These are phyloP conservation scores for Fusarium newnesense DNA, from an alignment of 2,329 filamentous ascomycete genomes.

Conservation along the genomic window DNA sequence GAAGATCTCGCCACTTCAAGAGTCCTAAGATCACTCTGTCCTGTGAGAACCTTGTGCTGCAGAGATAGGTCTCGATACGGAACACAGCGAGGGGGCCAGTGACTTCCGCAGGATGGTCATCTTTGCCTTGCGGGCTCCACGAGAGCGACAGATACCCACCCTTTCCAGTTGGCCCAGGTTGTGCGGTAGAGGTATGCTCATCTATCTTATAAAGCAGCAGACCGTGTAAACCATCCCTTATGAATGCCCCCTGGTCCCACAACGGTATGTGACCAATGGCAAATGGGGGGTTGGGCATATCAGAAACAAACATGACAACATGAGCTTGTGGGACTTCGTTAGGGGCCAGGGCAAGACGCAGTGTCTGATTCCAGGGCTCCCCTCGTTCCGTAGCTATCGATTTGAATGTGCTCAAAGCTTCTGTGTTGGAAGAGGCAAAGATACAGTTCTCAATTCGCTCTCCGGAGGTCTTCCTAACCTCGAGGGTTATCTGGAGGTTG, in stretches of 20 bases:
- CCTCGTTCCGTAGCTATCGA: slow-evolving; percentile 83
- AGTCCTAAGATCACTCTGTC: slow-evolving; percentile 87
- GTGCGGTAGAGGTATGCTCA: slow-evolving; percentile 81
- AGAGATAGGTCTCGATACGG: slow-evolving; percentile 84
- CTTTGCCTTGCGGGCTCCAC: slow-evolving; percentile 76
- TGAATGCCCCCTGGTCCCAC: slow-evolving; percentile 92
- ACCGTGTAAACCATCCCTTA: slow-evolving; percentile 84
- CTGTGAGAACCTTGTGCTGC: slow-evolving; percentile 94
- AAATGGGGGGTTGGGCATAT: slow-evolving; percentile 88
- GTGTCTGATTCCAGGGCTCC: slow-evolving; percentile 87
- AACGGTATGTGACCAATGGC: slow-evolving; percentile 92
- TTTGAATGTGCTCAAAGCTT: slow-evolving; percentile 85
- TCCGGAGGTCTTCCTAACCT: slow-evolving; percentile 82
- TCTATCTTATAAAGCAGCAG: slow-evolving; percentile 91
- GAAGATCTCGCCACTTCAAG: slow-evolving; percentile 84
- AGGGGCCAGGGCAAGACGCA: slow-evolving; percentile 81
- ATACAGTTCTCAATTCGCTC: slow-evolving; percentile 90
- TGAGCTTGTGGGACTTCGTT: slow-evolving; percentile 85
- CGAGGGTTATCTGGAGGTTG: slow-evolving; percentile 88
- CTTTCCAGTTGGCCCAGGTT: slow-evolving; percentile 71
- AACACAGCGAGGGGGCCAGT: slow-evolving; percentile 85
- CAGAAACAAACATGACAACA: slow-evolving; percentile 88
- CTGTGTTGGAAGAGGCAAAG: slow-evolving; percentile 83
- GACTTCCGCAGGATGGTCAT: slow-evolving; percentile 77
- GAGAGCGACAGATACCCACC: slow-evolving; percentile 88